Base-by-base conservation (phyloP, 352 stramenopile genomes). In the Globisporangium ultimum region DNA sequence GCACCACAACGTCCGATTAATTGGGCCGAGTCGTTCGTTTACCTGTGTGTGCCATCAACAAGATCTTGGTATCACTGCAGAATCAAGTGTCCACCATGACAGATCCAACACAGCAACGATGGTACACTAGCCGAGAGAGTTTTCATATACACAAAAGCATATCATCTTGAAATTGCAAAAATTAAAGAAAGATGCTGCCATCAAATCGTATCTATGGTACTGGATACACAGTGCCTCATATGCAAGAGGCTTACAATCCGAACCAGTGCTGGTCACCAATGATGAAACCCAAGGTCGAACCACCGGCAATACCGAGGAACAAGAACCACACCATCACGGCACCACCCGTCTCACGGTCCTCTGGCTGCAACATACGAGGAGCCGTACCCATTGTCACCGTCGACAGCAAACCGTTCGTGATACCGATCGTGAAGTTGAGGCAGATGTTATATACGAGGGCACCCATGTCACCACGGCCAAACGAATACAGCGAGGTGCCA, bases 381-480 rank as follows among this genome's bases (percentile, higher is more conserved):
- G 67, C 78, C 7, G 74, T 61, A 18, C 78, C 74, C 71, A 87
- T 87, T 2, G 80, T 90, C 32, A 90, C 71, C 9, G 78, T 90
- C 12, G 64, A 82, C 40, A 88, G 55, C 38, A 90, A 56, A 11
- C 78, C 76, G 18, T 80, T 85, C 22, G 72, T 65, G 11, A 90
- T 22, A n/a, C 76, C 72, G 43, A 90, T 76, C 42, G 66, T 11
- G 6, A 81, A 70, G 66, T 80, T 87, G 50, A 88, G 61, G 11
- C 70, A 22, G 43, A 76, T 67, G 56, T 82, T 75, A 61, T 78
- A 80, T 2, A 55, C 45, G 34, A 83, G 68, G 51, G 64, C 57
- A 1, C 55, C 40, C 24, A 71, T 58, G 48, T 70, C 54, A 48
- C 70, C 48, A 21, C 61, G 48, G 22, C 60, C 70, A 32, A 88